These are phyloP conservation scores for Dalbergia cochinchinensis DNA, from an alignment of 306 rosid species.

Conservation along the genomic window DNA sequence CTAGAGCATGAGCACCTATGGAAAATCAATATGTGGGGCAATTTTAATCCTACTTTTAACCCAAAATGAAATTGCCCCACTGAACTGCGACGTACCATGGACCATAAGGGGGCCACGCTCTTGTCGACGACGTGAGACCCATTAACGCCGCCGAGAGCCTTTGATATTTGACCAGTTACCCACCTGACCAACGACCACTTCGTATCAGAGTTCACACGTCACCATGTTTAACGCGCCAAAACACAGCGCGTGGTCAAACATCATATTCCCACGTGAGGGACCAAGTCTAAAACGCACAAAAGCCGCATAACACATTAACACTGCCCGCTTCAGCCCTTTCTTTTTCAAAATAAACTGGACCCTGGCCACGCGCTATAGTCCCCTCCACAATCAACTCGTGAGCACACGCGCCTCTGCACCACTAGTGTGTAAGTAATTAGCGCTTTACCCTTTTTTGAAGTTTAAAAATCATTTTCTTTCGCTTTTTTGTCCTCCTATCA, in stretches of 20 bases:
- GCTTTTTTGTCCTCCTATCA: slow-evolving; percentile 2
- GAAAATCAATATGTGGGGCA: no score
- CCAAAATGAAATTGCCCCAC: no score
- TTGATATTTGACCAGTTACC: slow-evolving; percentile 11
- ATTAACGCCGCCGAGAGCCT: slow-evolving; percentile 20
- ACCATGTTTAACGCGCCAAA: not conserved
- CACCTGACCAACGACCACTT: slow-evolving; percentile 12
- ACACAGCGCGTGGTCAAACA: not conserved
- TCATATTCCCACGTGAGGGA: slow-evolving; percentile 16
- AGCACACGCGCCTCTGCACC: slow-evolving; percentile 56
- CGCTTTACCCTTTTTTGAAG: slow-evolving; percentile 49
- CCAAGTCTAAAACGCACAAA: slow-evolving; percentile 6
- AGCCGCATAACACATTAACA: not conserved
- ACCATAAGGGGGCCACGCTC: slow-evolving; percentile 37
- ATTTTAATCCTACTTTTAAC: no score
- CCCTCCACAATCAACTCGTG: not conserved
- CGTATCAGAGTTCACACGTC: not conserved
- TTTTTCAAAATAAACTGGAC: slow-evolving; percentile 30
- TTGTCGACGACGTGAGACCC: slow-evolving; percentile 40
- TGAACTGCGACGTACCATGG: not conserved
- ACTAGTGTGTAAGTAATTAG: not conserved
- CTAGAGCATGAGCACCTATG: no score
- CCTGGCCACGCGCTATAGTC: slow-evolving; percentile 35
- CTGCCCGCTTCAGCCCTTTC: not conserved
- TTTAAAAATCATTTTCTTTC: slow-evolving; percentile 52